These are phyloP conservation scores for Fraxinus platypoda DNA, from an alignment of 305 asterid genomes.

Conservation along the genomic window DNA sequence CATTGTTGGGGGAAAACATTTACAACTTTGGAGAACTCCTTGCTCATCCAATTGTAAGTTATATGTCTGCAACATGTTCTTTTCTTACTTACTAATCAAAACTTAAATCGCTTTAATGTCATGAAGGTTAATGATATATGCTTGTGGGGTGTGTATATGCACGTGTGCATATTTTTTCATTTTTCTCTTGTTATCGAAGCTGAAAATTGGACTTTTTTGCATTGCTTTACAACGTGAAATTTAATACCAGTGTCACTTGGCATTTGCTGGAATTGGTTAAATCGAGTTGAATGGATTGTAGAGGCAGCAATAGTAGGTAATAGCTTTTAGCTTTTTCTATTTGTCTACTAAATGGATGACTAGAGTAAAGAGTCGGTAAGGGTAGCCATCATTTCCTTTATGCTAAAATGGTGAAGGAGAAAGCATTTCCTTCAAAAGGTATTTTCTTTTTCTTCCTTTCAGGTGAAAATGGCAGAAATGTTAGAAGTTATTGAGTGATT, in stretches of 20 bases:
- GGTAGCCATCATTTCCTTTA: not conserved
- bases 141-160: not conserved
- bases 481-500: not conserved
- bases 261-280: not conserved
- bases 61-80: not conserved
- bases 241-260: not conserved
- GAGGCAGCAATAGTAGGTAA: not conserved
- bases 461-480: not conserved
- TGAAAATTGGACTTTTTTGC: not conserved
- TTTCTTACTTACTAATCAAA: not conserved
- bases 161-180: not conserved
- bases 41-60: slow-evolving; percentile 94
- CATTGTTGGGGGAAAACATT: slow-evolving; percentile 89
- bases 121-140: not conserved
- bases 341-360: not conserved
- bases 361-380: not conserved
- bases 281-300: not conserved
- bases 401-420: not conserved
- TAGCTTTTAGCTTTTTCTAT: not conserved
- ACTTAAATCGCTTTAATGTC: not conserved
- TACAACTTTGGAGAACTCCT: slow-evolving; percentile 98
- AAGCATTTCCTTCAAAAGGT: not conserved
- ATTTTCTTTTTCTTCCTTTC: not conserved
- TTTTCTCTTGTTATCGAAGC: not conserved
- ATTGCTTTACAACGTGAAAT: not conserved